Evolutionary conservation across 805 yeast genomes (phyloP), one percentile per base, ranked within the genome.

Genomic region (Tetrapisispora namnaoensis): DNA sequence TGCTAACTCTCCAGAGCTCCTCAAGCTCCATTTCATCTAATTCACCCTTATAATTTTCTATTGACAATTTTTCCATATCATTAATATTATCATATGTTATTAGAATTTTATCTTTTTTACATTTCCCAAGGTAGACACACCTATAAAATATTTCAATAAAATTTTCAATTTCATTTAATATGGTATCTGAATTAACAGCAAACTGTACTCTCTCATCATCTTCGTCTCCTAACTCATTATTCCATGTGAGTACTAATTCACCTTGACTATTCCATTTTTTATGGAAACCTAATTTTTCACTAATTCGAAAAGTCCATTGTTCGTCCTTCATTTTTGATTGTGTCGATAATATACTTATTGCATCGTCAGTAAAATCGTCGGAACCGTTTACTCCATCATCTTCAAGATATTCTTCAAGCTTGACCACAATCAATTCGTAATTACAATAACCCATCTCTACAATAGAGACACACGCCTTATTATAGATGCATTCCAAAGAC

Each of bases 171-270:
- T 72, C 77, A 16, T 69, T 51, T 14, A 58, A 54, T 9, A 78
- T 70, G n/a, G 81, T 77, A 14, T 75, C 74, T 44, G 74, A 75
- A 52, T 80, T 86, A 45, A 87, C 78, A 21, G 84, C 74, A 66
- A 86, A 90, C 65, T 89, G 95, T 65, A 83, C 88, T 53, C 73
- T 69, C 59, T 90, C 97, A 22, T 88, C 96, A 5, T 74, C 72
- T 16, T 77, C 75, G 58, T 90, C 96, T n/a, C 96, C 96, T 41
- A 80, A 80, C 36, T 79, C 61, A 63, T 93, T 96, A 14, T 69
- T 73, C 98, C 98, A 91, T 0, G 83, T 71, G 27, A 91, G 75
- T 1, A 82, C 79, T 37, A 72, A 68, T 4, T 75, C 69, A 1
- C 82, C 85, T 36, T 78, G 77, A 38, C 70, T 65, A 47, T 76